phyloP scores from a whole-genome alignment of 1,284 basidiomycete species.

The Xerocomus alliaceus region DNA sequence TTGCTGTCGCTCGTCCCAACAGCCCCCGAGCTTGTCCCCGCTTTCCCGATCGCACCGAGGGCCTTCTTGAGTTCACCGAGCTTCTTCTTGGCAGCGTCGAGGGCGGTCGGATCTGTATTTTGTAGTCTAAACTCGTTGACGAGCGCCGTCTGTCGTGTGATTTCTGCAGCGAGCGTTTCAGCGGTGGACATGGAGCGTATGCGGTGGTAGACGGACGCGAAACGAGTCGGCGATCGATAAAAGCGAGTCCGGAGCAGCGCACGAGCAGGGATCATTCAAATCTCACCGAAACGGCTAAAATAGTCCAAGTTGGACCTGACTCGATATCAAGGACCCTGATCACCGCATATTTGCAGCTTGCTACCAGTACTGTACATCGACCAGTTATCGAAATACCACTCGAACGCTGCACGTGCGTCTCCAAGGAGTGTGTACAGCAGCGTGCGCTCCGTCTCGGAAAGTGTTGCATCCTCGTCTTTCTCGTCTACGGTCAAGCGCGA shows the following conservation, averaged over 20 bases:
- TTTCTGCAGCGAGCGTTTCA: constrained; percentile 54
- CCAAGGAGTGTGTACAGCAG: constrained; percentile 24
- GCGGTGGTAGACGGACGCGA: constrained; percentile 2
- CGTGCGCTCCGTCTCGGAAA: constrained; percentile 23
- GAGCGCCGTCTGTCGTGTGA: constrained; percentile 57
- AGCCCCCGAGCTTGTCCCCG: constrained; percentile 15
- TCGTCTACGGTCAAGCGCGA: constrained; percentile 16
- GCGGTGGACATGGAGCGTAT: constrained; percentile 43
- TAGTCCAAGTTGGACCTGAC: constrained; percentile 20
- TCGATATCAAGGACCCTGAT: constrained; percentile 32
- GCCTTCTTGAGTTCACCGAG: constrained; percentile 72
- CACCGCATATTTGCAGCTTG: constrained; percentile 14
- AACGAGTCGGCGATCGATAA: constrained; percentile 36
- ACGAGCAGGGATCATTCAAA: constrained; percentile 25
- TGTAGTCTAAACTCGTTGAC: constrained; percentile 67
- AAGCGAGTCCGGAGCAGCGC: constrained; percentile 20
- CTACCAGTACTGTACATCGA: constrained; percentile 6
- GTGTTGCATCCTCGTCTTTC: constrained; percentile 5
- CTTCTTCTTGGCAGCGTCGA: constrained; percentile 73
- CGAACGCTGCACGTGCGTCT: constrained; percentile 32
- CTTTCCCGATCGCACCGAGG: constrained; percentile 54
- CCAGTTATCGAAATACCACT: constrained; percentile 29
- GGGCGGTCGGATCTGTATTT: constrained; percentile 52
- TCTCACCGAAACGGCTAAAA: constrained; percentile 13
- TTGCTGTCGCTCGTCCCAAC: constrained; percentile 40